Evolutionary conservation across 345 rosid genomes (phyloP), one percentile per base, ranked within the genome.

Genomic region (Arabidopsis suecica): DNA sequence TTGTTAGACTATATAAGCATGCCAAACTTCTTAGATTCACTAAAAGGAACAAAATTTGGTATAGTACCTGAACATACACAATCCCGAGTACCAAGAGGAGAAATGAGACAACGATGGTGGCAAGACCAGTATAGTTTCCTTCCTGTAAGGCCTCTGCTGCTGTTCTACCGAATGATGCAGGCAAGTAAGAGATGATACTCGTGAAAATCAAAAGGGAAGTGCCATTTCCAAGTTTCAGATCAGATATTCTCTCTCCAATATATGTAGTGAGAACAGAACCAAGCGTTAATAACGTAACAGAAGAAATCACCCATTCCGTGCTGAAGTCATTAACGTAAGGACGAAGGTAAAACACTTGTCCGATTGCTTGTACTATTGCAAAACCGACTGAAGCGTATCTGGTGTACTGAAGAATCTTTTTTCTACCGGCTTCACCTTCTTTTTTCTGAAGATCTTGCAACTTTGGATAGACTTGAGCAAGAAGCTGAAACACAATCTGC

Each of bases 361-460:
- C 99, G 37, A 95, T 88, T 6, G 99, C 97, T 84, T 92, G 93
- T 44, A 92, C 97, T 68, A 92, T 70, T 12, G 97, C 97, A 45
- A 95, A 95, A 48, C 93, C 99, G 23, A 95, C 97, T 4, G 99
- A 95, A 80, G 97, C 97, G 62, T 95, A 92, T 47, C 86, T 85
- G 69, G 96, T 92, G 67, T 95, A 92, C 86, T 95, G 92, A 58
- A 92, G 93, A 77, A 95, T 74, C 81, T 92, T 95, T 83, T 95
- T 95, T 55, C 99, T 90, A 60, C 99, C 99, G 0, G 97, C 97
- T 87, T 95, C 97, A 14, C 99, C 99, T 89, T 95, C 99, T 88
- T 85, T 85, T 79, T 95, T 95, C 86, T 92, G 99, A 74, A 95
- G 97, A 77, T 95, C 97, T 88, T 92, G 99, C 83, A 95, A 75